Base-by-base conservation (phyloP, 257 asterid species). In the Petunia secreta region DNA sequence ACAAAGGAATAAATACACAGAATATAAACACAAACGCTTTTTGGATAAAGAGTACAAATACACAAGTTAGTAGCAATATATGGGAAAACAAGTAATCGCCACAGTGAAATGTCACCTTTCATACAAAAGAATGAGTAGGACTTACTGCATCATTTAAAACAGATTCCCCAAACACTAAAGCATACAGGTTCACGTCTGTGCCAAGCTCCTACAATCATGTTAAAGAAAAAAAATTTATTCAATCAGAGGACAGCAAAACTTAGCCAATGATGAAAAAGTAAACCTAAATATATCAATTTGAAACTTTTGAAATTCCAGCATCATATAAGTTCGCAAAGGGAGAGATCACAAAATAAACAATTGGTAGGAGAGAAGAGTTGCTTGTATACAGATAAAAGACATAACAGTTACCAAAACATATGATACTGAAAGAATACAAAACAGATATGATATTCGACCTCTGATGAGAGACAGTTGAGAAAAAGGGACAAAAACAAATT, bases 91-190 rank as follows among this genome's bases (percentile, higher is more conserved):
- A 79, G 25, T 55, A 66, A 53, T 64, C 65, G 25, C 77, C 83
- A 83, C 52, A 82, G 80, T 7, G 40, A 39, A 40, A 63, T 50
- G 66, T 76, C 79, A 43, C 54, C 41, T 11, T 73, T 50, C 78
- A 50, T 53, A 81, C 44, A 36, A 85, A 48, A 84, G 55, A 59
- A 77, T 46, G 58, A 62, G 59, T 62, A 77, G 69, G 87, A 89
- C 94, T 90, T 89, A 96, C 98, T 37, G 99, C 99, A 88, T 96
- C 99, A 83, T 96, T 96, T 85, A 96, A 86, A 83, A 96, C 99
- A 84, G 99, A 96, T 82, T 96, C 99, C 58, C 99, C 99, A 86
- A 96, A 96, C 66, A 96, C 99, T 89, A 96, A 85, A 25, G 99
- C 99, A 58, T 94, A 96, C 73, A 96, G 98, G 86, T 96, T 96